Evolutionary conservation across 2,329 filamentous ascomycete species (phyloP).

Genomic region (Aspergillus sp.): DNA sequence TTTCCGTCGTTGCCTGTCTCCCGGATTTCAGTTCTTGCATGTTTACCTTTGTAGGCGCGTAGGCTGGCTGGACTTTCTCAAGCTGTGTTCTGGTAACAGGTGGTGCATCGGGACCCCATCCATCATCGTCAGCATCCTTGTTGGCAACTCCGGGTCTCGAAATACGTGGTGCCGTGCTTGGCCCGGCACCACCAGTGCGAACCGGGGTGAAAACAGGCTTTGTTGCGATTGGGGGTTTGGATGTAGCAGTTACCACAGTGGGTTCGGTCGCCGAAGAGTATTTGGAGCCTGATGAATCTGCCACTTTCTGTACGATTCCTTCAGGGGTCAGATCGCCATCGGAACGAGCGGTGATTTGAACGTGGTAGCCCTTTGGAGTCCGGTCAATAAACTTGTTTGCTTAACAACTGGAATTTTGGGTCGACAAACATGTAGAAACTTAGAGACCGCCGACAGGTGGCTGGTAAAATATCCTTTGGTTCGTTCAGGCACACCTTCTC

Average conservation of each 20-base stretch:
- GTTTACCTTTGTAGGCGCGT: slow-evolving; percentile 93
- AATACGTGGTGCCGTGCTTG: slow-evolving; percentile 57
- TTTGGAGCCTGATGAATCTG: slow-evolving; percentile 89
- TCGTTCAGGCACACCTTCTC: slow-evolving; percentile 93
- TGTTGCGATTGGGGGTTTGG: slow-evolving; percentile 64
- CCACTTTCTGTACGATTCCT: slow-evolving; percentile 83
- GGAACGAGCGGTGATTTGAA: slow-evolving; percentile 92
- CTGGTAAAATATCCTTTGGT: slow-evolving; percentile 99
- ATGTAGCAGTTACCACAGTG: slow-evolving; percentile 47
- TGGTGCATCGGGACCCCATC: slow-evolving; percentile 94
- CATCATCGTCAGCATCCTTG: slow-evolving; percentile 67
- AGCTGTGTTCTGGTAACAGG: slow-evolving; percentile 77
- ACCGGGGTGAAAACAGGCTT: slow-evolving; percentile 90
- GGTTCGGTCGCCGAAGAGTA: slow-evolving; percentile 67
- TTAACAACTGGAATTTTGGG: not conserved
- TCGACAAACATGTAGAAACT: slow-evolving; percentile 67
- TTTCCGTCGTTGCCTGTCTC: slow-evolving; percentile 53
- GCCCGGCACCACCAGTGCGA: slow-evolving; percentile 49
- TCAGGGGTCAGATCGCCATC: slow-evolving; percentile 83
- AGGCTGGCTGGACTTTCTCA: slow-evolving; percentile 86
- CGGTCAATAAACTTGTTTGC: slow-evolving; percentile 3
- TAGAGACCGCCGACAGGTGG: slow-evolving; percentile 81
- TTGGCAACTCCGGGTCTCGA: slow-evolving; percentile 47
- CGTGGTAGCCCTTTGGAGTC: slow-evolving; percentile 68
- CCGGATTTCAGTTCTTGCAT: slow-evolving; percentile 76